Conservation (phyloP, 2,329 filamentous ascomycete species). For the Neonectria neomacrospora region DNA sequence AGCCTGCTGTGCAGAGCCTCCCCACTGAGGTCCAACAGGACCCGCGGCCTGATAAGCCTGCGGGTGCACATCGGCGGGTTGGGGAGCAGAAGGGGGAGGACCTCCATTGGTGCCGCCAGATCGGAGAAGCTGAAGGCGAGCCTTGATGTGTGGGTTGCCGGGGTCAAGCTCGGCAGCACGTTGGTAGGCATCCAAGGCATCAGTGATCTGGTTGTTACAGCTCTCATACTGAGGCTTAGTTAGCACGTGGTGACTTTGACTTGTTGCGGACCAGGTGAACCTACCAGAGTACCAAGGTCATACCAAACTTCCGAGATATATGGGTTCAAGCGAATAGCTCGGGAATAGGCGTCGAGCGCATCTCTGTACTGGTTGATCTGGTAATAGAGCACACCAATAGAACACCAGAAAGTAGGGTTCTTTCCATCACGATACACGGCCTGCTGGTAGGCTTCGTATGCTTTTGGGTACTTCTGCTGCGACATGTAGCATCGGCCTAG, state of each 20-base stretch:
- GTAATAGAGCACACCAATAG: conserved; percentile 98
- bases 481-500: conserved; percentile 99
- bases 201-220: conserved; percentile 97
- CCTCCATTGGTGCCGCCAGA: conserved; percentile 80
- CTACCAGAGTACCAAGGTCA: conserved; percentile 92
- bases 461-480: conserved; percentile 98
- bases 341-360: conserved; percentile 95
- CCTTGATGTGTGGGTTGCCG: conserved; percentile 94
- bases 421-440: conserved; percentile 97
- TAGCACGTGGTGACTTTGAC: conserved; percentile 36
- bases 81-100: conserved; percentile 79
- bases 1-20: conserved; percentile 73
- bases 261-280: conserved; percentile 48
- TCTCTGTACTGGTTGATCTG: conserved; percentile 99
- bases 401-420: conserved; percentile 99
- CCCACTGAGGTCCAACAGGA: conserved; percentile 90
- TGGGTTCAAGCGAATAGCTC: conserved; percentile 94
- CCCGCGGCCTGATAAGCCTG: conserved; percentile 89
- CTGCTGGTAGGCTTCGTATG: conserved; percentile 98
- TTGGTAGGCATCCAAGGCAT: conserved; percentile 95
- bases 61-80: conserved; percentile 95
- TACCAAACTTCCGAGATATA: conserved; percentile 99
- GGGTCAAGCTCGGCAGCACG: conserved; percentile 95
- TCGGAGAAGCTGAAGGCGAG: conserved; percentile 87
- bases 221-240: conserved; percentile 81